phyloP scores from a whole-genome alignment of 2,329 filamentous ascomycete species.

The Trichoderma endophyticum region DNA sequence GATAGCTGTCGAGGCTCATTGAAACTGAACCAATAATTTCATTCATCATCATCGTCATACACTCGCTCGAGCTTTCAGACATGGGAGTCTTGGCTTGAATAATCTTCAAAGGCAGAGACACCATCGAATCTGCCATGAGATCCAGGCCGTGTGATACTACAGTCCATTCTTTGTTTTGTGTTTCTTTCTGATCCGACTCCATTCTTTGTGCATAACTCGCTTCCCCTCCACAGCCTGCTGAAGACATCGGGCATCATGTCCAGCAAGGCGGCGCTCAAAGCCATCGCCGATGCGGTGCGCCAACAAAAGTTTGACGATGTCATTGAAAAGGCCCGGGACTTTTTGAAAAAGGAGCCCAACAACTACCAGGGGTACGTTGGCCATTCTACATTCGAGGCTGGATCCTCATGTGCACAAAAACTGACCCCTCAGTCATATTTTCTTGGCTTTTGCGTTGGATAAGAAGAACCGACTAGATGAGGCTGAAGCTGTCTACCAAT shows the following conservation, averaged over 20 bases:
- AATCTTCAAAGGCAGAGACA: neutral
- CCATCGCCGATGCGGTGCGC: slow-evolving; percentile 74
- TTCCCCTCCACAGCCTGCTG: neutral
- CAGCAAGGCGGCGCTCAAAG: slow-evolving; percentile 73
- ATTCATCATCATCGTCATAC: neutral
- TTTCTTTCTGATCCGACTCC: neutral
- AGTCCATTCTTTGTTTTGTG: neutral
- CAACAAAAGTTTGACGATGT: slow-evolving; percentile 76
- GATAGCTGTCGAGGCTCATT: neutral
- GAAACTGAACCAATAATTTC: neutral
- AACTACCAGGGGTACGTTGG: slow-evolving; percentile 72
- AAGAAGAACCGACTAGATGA: slow-evolving; percentile 69
- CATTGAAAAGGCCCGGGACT: slow-evolving; percentile 62
- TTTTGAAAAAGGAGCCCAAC: slow-evolving; percentile 68
- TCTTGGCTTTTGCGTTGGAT: slow-evolving; percentile 80
- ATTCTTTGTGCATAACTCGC: neutral
- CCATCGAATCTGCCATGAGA: neutral
- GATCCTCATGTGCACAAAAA: slow-evolving; percentile 4
- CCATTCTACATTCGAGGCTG: neutral
- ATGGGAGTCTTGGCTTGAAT: neutral
- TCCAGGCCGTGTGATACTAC: neutral
- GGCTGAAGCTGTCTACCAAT: slow-evolving; percentile 71
- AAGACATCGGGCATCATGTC: slow-evolving; percentile 27
- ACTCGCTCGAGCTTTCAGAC: neutral
- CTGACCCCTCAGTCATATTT: slow-evolving; percentile 61